phyloP scores from a whole-genome alignment of 1,284 basidiomycete species.

The Irpex lacteus region DNA sequence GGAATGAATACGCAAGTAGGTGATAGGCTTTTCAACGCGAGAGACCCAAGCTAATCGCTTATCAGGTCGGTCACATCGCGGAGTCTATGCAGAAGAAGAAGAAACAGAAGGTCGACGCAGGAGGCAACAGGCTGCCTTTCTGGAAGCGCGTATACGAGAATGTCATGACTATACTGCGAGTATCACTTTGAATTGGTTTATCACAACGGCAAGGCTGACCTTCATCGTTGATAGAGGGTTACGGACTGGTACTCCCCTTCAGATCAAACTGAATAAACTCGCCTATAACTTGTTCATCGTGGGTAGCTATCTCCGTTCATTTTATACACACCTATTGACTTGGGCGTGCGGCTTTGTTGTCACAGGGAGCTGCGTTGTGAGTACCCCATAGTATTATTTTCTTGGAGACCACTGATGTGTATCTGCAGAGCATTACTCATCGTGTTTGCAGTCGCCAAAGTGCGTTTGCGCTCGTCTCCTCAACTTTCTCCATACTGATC shows the following conservation, averaged over 20 bases:
- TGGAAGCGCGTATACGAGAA: constrained; percentile 18
- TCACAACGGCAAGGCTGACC: not conserved
- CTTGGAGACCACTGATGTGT: not conserved
- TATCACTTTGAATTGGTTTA: not conserved
- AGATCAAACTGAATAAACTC: constrained; percentile 57
- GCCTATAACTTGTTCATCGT: constrained; percentile 48
- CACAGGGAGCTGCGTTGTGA: not conserved
- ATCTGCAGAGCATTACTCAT: not conserved
- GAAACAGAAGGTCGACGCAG: constrained; percentile 2
- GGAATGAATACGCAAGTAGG: constrained; percentile 55
- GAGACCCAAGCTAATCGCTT: too few relatives aligned
- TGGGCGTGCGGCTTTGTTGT: too few relatives aligned
- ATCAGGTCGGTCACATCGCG: constrained; percentile 57
- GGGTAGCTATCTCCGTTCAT: constrained; percentile 43
- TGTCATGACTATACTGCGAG: not conserved
- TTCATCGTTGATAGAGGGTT: not conserved
- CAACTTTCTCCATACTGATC: constrained; percentile 28
- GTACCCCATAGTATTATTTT: not conserved
- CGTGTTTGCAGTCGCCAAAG: not conserved
- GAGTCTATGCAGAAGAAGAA: constrained; percentile 9
- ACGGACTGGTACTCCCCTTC: constrained; percentile 46
- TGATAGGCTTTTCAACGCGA: too few relatives aligned
- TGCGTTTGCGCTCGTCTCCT: constrained; percentile 19
- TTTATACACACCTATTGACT: constrained; percentile 55
- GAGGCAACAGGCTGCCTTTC: not conserved